phyloP scores from a whole-genome alignment of 2,329 filamentous ascomycete genomes.

The Alternaria infectoria region DNA sequence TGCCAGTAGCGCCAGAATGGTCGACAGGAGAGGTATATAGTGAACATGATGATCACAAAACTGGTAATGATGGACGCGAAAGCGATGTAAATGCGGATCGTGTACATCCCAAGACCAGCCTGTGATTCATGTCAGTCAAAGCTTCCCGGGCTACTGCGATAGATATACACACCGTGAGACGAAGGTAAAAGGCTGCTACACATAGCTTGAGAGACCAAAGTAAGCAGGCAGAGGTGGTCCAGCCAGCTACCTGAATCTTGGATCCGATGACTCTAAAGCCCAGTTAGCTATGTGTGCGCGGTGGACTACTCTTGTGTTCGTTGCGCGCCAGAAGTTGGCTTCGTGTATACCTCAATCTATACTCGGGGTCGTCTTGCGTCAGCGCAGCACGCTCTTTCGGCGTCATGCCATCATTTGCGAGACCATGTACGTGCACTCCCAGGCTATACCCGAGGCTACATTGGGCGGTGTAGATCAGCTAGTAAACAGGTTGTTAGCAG shows the following conservation, averaged over 20 bases:
- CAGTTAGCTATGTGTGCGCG: background rate
- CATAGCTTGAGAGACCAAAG: constrained; percentile 63
- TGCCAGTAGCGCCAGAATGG: constrained; percentile 65
- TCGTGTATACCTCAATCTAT: background rate
- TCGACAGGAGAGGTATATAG: constrained; percentile 19
- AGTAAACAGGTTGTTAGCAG: background rate
- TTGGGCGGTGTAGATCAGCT: background rate
- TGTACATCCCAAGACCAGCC: background rate
- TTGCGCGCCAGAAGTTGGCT: rapidly evolving
- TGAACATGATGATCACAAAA: background rate
- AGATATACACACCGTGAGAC: constrained; percentile 49
- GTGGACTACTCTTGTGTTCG: too few species aligned
- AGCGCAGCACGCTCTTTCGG: background rate
- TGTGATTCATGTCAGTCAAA: background rate
- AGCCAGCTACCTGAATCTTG: constrained; percentile 52
- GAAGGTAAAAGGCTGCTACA: constrained; percentile 62
- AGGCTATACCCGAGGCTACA: background rate
- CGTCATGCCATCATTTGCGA: background rate
- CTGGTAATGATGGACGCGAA: background rate
- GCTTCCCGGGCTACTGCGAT: rapidly evolving
- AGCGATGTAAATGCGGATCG: background rate
- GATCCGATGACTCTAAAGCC: background rate
- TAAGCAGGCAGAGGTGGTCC: constrained; percentile 60
- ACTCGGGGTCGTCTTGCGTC: background rate
- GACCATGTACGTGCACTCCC: background rate